Evolutionary conservation across 2,329 filamentous ascomycete genomes (phyloP), one percentile per base, ranked within the genome.

Genomic region (Venturia nashicola): DNA sequence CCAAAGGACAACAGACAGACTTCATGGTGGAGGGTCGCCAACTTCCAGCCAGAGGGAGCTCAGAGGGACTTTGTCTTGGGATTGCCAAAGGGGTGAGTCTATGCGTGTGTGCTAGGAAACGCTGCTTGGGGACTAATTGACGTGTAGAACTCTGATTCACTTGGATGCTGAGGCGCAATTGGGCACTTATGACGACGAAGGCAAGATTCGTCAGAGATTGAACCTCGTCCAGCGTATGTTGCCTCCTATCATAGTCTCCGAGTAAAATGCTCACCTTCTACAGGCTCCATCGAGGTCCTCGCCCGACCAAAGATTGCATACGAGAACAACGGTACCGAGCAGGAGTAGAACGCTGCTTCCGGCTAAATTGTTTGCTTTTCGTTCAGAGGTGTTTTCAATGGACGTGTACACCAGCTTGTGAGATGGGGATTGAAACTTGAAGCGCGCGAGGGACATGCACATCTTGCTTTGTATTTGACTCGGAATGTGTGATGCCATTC

Each of bases 21-120:
- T 39, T 94, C 87, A 80, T 97, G 89, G 89, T 97, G 95, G 82
- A 82, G 82, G 65, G 80, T 97, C 64, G 80, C 86, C 42, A 85
- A 82, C 77, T 97, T 97, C 74, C 70, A 78, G 62, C 78, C 79
- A 16, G 86, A 90, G 68, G 89, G 88, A 14, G 76, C 82, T 61
- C 80, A 83, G 73, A 86, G 87, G 71, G 89, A 96, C 67, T 87
- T 83, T 71, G 74, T 96, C 69, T 77, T 89, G 72, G 79, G 77
- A 71, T 76, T 97, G 75, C 85, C 85, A 63, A 97, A 97, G 81
- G 93, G 93, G 90, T 96, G 78, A 74, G 89, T 67, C 44, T 42
- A 32, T 20, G 20, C 32, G 11, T 32, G 69, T 7, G 23, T 55
- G 27, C 12, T 34, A 16, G 27, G 16, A 57, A 14, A 39, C 57